Percentiles rank a stretch among this genome's conserved stretches.
Conservation (phyloP, 1,284 basidiomycete genomes). For the Peniophora sp. region DNA sequence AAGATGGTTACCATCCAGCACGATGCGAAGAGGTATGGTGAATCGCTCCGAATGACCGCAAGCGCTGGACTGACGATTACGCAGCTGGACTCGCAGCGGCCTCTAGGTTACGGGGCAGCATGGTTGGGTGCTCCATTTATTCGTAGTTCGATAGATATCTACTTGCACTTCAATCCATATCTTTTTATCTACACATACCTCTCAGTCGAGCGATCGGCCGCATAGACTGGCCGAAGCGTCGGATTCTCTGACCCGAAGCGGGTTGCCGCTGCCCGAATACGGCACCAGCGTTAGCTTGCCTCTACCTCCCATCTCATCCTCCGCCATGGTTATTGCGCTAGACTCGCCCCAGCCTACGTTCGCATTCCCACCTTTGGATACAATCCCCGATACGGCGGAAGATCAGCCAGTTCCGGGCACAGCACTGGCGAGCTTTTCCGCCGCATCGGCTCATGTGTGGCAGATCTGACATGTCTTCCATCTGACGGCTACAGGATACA, state of each 20-base stretch:
- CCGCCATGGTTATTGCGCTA: conserved; percentile 34
- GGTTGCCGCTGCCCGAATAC: too few species aligned
- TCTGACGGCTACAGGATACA: conserved; percentile 12
- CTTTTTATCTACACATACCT: background rate
- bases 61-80: conserved; percentile 5
- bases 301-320: background rate
- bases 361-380: conserved; percentile 27
- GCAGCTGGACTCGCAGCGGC: conserved; percentile 42
- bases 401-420: conserved; percentile 41
- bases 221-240: too few species aligned
- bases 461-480: background rate
- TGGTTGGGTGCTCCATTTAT: too few species aligned
- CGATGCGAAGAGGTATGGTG: conserved; percentile 55
- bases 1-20: conserved; percentile 65
- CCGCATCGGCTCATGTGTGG: background rate
- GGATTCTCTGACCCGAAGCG: too few species aligned
- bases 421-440: conserved; percentile 22
- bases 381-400: conserved; percentile 39
- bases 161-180: conserved; percentile 1
- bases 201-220: too few species aligned
- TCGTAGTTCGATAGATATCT: too few species aligned
- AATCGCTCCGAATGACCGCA: conserved; percentile 9
- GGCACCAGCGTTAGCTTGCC: background rate
- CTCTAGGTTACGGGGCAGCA: too few species aligned
- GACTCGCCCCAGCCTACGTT: conserved; percentile 34